Base-by-base conservation (phyloP, 2,329 filamentous ascomycete species). In the Fonsecaea pugnacius region DNA sequence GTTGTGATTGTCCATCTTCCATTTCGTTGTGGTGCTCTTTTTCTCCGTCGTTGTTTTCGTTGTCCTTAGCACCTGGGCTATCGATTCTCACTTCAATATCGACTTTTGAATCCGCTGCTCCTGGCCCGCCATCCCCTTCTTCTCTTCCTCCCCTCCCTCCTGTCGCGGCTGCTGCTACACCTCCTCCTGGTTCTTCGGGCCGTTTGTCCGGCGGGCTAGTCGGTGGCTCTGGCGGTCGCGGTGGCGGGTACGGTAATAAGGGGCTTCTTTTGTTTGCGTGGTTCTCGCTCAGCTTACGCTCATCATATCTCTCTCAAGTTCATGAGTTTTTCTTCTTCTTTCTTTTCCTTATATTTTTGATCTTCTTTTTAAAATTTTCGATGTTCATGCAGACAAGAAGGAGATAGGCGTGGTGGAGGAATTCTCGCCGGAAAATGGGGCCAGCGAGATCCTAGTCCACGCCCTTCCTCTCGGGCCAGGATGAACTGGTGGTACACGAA, bases 251-350 rank as follows among this genome's bases (percentile, higher is more conserved):
- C 46, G 30, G 53, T n/a, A 55, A 67, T n/a, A 55, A 67, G 10
- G 51, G 46, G 24, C 18, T 40, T 38, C 62, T 67, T 64, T 51
- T 50, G 32, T 48, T 38, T 51, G 18, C n/a, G 21, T 40, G 55
- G 24, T 33, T 56, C 59, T 50, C 54, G 43, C 54, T 67, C 65
- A 67, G 65, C 65, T 64, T 67, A 32, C 51, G 54, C 43, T 63
- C 59, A 4, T 62, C 52, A 53, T 24, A 32, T 56, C 12, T 32
- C 14, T 21, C 40, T 21, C 40, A 18, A 6, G 21, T 46, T 16
- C 8, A 46, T 46, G n/a, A n/a, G n/a, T n/a, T n/a, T n/a, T n/a
- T n/a, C n/a, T n/a, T n/a, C n/a, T n/a, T 43, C 9, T 48, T 48
- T 24, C 12, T 27, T 27, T 24, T 24, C 24, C 24, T 48, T 27